Conservation (phyloP, 2,329 filamentous ascomycete genomes). For the Neurospora sp. region DNA sequence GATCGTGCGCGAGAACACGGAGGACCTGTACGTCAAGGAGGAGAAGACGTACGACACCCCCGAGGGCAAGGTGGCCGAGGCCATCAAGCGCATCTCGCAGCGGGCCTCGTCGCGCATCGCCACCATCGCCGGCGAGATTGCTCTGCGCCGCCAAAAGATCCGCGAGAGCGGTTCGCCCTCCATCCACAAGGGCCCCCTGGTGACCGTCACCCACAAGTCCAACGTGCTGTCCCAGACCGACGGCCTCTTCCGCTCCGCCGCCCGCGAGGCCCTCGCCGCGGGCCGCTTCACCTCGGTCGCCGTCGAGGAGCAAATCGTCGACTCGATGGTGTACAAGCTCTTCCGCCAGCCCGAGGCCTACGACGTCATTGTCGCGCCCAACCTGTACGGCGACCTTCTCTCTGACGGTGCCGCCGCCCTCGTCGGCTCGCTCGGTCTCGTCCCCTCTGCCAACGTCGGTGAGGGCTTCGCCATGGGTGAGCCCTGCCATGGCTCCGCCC, state of each 20-base stretch:
- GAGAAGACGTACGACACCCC: slow-evolving; percentile 72
- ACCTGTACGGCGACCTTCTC: slow-evolving; percentile 94
- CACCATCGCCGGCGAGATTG: slow-evolving; percentile 90
- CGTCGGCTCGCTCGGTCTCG: slow-evolving; percentile 82
- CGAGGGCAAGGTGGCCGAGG: slow-evolving; percentile 81
- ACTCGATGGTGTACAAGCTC: slow-evolving; percentile 99
- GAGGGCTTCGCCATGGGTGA: slow-evolving; percentile 93
- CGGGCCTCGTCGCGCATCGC: slow-evolving; percentile 78
- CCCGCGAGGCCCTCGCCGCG: slow-evolving; percentile 60
- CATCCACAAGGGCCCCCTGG: slow-evolving; percentile 60
- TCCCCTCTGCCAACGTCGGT: slow-evolving; percentile 91
- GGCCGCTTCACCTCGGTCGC: slow-evolving; percentile 51
- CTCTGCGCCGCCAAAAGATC: slow-evolving; percentile 73
- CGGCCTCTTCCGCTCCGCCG: slow-evolving; percentile 80
- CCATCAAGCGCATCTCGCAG: slow-evolving; percentile 93
- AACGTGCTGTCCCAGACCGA: slow-evolving; percentile 96
- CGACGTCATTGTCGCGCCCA: slow-evolving; percentile 96
- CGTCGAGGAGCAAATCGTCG: slow-evolving; percentile 96
- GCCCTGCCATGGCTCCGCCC: slow-evolving; percentile 92
- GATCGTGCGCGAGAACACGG: slow-evolving; percentile 97
- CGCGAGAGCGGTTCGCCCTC: slow-evolving; percentile 47
- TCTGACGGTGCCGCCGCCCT: slow-evolving; percentile 92
- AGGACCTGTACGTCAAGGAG: slow-evolving; percentile 97
- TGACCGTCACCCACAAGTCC: slow-evolving; percentile 97
- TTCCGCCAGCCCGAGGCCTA: slow-evolving; percentile 93